Evolutionary conservation across 768 basidiomycete species (phyloP).

Genomic region (Leccinum subgranulosum): DNA sequence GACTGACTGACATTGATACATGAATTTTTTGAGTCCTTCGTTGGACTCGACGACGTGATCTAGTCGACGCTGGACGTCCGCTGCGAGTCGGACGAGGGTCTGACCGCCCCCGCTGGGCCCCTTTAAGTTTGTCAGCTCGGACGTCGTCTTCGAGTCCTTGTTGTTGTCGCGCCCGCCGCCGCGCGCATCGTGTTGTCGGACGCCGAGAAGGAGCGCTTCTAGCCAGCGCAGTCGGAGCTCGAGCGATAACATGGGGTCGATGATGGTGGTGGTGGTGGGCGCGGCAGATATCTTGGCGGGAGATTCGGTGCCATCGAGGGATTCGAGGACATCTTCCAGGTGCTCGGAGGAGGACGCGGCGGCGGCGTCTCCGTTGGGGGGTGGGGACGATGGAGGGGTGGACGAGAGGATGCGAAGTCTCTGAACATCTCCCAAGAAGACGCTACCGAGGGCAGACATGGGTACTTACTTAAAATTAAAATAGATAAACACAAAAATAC

Average conservation of each 20-base stretch:
- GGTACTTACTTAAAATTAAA: too few relatives aligned
- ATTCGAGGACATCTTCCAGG: constrained; percentile 20
- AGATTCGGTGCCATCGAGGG: constrained; percentile 18
- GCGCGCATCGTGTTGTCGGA: constrained; percentile 40
- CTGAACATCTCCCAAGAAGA: constrained; percentile 76
- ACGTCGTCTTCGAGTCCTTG: constrained; percentile 31
- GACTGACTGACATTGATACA: constrained; percentile 55
- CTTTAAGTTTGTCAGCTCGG: constrained; percentile 34
- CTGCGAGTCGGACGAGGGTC: constrained; percentile 56
- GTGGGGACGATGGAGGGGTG: constrained; percentile 48
- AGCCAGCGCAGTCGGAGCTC: constrained; percentile 78
- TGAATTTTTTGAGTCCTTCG: constrained; percentile 71
- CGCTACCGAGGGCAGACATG: constrained; percentile 65
- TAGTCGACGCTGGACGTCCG: constrained; percentile 57
- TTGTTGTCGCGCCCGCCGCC: constrained; percentile 34
- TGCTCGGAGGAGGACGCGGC: constrained; percentile 11
- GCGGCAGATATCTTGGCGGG: constrained; percentile 8
- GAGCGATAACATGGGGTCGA: constrained; percentile 67
- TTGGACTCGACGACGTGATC: constrained; percentile 59
- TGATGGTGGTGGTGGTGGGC: constrained; percentile 20
- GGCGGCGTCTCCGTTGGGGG: constrained; percentile 21
- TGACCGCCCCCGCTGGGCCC: constrained; percentile 36
- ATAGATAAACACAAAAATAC: neutral
- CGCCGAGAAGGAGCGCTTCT: constrained; percentile 71
- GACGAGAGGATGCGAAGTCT: constrained; percentile 62